Conservation (phyloP, 768 basidiomycete genomes). For the Mrakia gelida region DNA sequence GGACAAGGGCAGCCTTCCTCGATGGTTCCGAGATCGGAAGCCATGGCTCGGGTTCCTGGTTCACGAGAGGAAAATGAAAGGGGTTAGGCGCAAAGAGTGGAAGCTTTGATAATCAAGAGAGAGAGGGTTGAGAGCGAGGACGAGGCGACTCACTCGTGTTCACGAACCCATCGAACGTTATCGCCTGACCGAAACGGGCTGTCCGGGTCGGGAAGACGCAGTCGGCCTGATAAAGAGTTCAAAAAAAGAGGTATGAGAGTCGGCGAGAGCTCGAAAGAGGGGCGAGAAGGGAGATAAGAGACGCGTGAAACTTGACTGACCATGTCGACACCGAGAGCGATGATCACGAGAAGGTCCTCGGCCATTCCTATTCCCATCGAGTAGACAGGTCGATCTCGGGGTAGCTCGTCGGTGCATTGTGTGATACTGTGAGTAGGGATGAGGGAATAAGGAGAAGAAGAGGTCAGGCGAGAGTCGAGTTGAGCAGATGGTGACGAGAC, state of each 20-base stretch:
- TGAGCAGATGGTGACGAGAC: too few species aligned
- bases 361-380: slow-evolving; percentile 91
- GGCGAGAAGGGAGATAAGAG: slow-evolving; percentile 1
- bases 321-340: slow-evolving; percentile 91
- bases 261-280: not conserved
- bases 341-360: slow-evolving; percentile 85
- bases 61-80: too few species aligned
- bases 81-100: too few species aligned
- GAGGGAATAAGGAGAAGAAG: not conserved
- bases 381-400: slow-evolving; percentile 68
- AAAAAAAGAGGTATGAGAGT: not conserved
- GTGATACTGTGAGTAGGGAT: slow-evolving; percentile 54
- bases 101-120: not conserved
- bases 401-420: slow-evolving; percentile 64
- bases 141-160: slow-evolving; percentile 61
- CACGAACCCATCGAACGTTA: slow-evolving; percentile 74
- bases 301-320: slow-evolving; percentile 46
- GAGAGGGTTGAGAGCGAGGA: not conserved
- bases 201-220: slow-evolving; percentile 92
- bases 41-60: slow-evolving; percentile 50
- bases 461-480: not conserved
- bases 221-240: slow-evolving; percentile 62
- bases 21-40: slow-evolving; percentile 64
- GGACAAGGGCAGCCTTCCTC: slow-evolving; percentile 78
- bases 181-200: slow-evolving; percentile 81